These are phyloP conservation scores for Myxozyma melibiosi DNA, from an alignment of 805 yeast species.

Conservation along the genomic window DNA sequence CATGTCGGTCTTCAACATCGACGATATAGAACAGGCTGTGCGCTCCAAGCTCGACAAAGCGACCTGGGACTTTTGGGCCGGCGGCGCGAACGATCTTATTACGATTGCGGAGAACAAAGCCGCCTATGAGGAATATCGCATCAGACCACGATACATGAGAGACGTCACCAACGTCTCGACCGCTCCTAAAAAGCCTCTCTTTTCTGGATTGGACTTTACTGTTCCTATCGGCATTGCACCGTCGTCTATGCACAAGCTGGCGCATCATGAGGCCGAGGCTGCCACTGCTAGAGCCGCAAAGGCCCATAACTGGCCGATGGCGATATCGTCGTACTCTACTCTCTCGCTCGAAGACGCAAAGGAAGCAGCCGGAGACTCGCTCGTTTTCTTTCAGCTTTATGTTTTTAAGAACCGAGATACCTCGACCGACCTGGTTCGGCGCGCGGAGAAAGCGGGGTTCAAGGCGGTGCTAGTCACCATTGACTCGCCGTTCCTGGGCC, in stretches of 20 bases:
- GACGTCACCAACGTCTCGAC: constrained; percentile 65
- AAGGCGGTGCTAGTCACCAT: constrained; percentile 57
- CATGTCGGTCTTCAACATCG: constrained; percentile 22
- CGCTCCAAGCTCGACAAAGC: constrained; percentile 16
- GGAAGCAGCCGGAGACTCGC: constrained; percentile 22
- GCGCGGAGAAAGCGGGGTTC: constrained; percentile 40
- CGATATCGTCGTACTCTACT: constrained; percentile 33
- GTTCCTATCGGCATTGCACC: constrained; percentile 42
- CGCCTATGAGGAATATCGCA: constrained; percentile 71
- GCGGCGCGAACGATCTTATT: constrained; percentile 36
- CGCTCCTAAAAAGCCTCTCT: constrained; percentile 45
- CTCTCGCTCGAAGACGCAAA: constrained; percentile 33
- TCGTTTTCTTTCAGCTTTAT: constrained; percentile 35
- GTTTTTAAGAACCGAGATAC: constrained; percentile 36
- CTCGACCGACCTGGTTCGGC: constrained; percentile 31
- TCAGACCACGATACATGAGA: constrained; percentile 72
- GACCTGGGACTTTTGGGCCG: constrained; percentile 34
- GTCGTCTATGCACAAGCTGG: constrained; percentile 39
- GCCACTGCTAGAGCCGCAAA: constrained; percentile 39
- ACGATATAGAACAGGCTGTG: constrained; percentile 31
- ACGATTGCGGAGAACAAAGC: constrained; percentile 74
- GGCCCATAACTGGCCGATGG: constrained; percentile 33
- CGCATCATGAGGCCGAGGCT: constrained; percentile 40
- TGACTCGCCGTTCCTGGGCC: constrained; percentile 58
- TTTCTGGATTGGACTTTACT: constrained; percentile 33